Evolutionary conservation across 2,329 filamentous ascomycete species (phyloP), one percentile per base, ranked within the genome.

Genomic region (Neoarthrinium moseri): DNA sequence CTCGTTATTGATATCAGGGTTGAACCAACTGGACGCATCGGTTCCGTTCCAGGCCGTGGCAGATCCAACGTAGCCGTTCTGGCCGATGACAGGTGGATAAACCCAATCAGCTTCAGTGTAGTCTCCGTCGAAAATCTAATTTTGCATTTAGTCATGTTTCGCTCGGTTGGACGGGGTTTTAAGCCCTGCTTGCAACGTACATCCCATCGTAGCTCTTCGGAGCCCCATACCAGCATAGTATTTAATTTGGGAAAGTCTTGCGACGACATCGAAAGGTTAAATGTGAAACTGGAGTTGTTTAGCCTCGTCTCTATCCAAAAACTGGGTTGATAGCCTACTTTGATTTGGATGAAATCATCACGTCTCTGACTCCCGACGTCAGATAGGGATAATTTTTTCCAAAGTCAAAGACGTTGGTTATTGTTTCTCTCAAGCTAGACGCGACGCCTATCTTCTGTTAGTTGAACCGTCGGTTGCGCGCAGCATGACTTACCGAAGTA

Each of bases 31-130:
- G 37, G 58, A 59, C 24, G 55, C 41, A 38, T 56, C 60, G 13
- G 68, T 53, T 42, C 63, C 56, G 36, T 62, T 58, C 63, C 68
- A 68, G 15, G 62, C 66, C 5, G 69, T 68, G 4, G 68, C 68
- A 1, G 70, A 67, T 17, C 73, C 72, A 38, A 76, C 53, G 43
- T 65, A 75, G n/a, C 65, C 65, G 11, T 59, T 58, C 41, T 65
- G 39, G 17, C 69, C 70, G 3, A 63, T 51, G 4, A 60, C 52
- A 0, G 65, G 71, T 4, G 73, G 73, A 40, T 72, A 72, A 8
- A 58, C 47, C 72, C 72, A 75, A 27, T 67, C 54, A 2, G 53
- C 50, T 45, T 73, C 68, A 1, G 56, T 58, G 63, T 67, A 74
- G 17, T 58, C 54, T 3, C 48, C 51, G 4, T 68, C 62, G 45